phyloP scores from a whole-genome alignment of 2,329 filamentous ascomycete species.

The Podosphaera aphanis region DNA sequence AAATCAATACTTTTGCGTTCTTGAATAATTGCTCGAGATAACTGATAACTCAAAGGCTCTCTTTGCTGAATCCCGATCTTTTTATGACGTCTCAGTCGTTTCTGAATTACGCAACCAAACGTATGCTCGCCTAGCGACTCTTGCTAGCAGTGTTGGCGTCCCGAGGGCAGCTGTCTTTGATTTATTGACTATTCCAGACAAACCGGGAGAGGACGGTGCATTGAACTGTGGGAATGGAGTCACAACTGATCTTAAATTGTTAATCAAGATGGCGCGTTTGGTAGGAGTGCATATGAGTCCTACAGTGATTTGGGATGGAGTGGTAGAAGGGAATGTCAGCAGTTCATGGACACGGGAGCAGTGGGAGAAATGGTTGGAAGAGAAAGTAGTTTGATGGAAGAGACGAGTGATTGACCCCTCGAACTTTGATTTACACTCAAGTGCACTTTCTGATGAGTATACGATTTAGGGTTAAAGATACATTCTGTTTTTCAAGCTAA shows the following conservation, averaged over 20 bases:
- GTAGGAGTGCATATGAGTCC: conserved; percentile 77
- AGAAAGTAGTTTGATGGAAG: conserved; percentile 20
- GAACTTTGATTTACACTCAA: too few species aligned
- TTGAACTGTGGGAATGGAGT: conserved; percentile 63
- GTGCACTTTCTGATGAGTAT: too few species aligned
- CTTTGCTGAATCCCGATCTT: conserved; percentile 46
- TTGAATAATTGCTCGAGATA: background rate
- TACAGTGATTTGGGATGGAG: conserved; percentile 70
- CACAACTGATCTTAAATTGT: conserved; percentile 63
- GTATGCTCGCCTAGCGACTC: conserved; percentile 52
- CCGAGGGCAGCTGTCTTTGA: conserved; percentile 46
- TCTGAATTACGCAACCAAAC: conserved; percentile 67
- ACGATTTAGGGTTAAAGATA: too few species aligned
- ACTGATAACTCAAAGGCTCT: conserved; percentile 6
- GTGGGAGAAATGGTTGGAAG: conserved; percentile 39
- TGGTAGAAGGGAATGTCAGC: conserved; percentile 56
- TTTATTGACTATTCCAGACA: conserved; percentile 44
- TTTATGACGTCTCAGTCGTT: conserved; percentile 68
- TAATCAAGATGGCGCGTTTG: conserved; percentile 58
- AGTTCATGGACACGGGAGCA: conserved; percentile 58
- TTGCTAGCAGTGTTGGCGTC: conserved; percentile 45
- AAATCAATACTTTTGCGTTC: background rate
- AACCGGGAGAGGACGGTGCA: conserved; percentile 39
- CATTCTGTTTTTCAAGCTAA: too few species aligned
- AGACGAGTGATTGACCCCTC: background rate